Evolutionary conservation across 306 rosid genomes (phyloP), one percentile per base, ranked within the genome.

Genomic region (Styphnolobium japonicum): DNA sequence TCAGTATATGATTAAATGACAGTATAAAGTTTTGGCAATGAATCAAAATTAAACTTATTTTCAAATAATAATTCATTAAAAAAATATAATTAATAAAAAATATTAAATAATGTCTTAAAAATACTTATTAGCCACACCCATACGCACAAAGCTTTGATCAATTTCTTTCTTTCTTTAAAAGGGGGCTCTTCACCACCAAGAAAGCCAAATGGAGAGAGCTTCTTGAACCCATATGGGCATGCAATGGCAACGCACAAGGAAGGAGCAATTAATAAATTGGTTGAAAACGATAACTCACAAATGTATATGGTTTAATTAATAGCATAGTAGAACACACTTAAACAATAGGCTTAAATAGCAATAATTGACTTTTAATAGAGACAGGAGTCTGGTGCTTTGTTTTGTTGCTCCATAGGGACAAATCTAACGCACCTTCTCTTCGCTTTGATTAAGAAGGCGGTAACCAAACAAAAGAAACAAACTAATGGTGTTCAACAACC

Each of bases 381-480:
- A 80, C 81, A 79, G 67, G 42, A 51, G 70, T 74, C 2, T 0
- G 43, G 75, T n/a, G 60, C 34, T 75, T 68, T 69, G 62, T 67
- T 79, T 79, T 67, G 55, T 83, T 79, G 81, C 39, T 14, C 15
- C 64, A 19, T 52, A 62, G 79, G 78, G 81, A 84, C 76, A 80
- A 53, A 84, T 75, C 58, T 18, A 39, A 77, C 65, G 69, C 70
- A 11, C 23, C 70, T 62, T 34, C 25, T 42, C 56, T 63, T 78
- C 2, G 36, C 64, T 34, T 78, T 71, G 66, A 83, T 78, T 83
- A 72, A 67, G 53, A 49, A 51, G 77, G 31, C 58, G 46, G 71
- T 33, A 62, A 79, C 48, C 51, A 65, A 46, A 45, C 33, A 75
- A 75, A 75, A 67, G 18, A 55, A 67, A 67, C 25, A 18, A 62